Conservation (phyloP, 345 rosid species). For the Rhizophora apiculata region DNA sequence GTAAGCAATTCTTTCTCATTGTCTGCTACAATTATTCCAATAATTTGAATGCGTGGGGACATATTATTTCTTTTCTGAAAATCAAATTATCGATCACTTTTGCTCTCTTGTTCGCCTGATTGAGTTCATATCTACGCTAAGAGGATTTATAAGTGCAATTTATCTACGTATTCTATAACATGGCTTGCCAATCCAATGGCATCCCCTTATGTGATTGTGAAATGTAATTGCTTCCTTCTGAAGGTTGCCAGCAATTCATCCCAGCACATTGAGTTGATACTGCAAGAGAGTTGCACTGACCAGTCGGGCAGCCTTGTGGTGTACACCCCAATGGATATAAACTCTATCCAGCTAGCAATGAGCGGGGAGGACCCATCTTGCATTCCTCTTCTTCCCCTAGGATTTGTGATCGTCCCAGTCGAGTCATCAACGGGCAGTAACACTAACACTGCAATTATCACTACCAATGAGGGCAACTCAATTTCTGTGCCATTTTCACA, state of each 20-base stretch:
- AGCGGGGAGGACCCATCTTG: slow-evolving; percentile 70
- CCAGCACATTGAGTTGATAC: slow-evolving; percentile 78
- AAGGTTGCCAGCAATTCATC: slow-evolving; percentile 84
- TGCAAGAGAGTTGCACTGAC: slow-evolving; percentile 87
- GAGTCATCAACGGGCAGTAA: slow-evolving; percentile 23
- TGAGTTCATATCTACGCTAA: too few species aligned
- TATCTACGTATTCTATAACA: too few species aligned
- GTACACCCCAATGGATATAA: slow-evolving; percentile 66
- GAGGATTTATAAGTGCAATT: too few species aligned
- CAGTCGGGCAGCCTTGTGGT: slow-evolving; percentile 77
- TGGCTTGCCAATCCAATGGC: too few species aligned
- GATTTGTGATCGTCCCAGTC: slow-evolving; percentile 61
- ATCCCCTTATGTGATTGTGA: too few species aligned
- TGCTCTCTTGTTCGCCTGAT: too few species aligned
- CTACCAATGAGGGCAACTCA: slow-evolving; percentile 12
- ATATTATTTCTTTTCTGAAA: too few species aligned
- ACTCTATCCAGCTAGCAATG: slow-evolving; percentile 73
- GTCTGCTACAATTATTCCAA: not conserved
- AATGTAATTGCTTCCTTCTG: not conserved
- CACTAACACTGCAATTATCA: not conserved
- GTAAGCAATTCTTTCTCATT: slow-evolving; percentile 31
- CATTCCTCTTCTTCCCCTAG: slow-evolving; percentile 76
- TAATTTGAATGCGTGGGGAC: not conserved
- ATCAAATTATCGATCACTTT: too few species aligned
- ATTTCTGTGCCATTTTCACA: slow-evolving; percentile 10